Percentiles rank a stretch among this genome's conserved stretches.
These are phyloP conservation scores for Agaricus subrufescens DNA, from an alignment of 768 basidiomycete genomes.

Conservation along the genomic window DNA sequence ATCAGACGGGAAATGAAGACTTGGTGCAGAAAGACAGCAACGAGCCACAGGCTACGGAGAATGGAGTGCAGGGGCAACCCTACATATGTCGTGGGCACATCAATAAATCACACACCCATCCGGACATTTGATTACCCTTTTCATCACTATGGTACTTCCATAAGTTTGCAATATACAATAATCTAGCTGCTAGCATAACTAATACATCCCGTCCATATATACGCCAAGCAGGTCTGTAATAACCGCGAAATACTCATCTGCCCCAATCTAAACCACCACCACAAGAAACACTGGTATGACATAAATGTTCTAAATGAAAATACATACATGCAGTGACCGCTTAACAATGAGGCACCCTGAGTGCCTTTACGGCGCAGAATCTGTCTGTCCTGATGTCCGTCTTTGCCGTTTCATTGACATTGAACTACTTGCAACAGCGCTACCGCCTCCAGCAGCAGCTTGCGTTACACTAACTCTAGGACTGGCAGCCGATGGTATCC, in stretches of 20 bases:
- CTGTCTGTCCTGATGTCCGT: slow-evolving; percentile 60
- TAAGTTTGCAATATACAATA: neutral
- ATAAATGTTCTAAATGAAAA: slow-evolving; percentile 10
- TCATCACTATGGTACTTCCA: neutral
- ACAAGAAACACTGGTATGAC: slow-evolving; percentile 16
- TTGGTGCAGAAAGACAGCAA: neutral
- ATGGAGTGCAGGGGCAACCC: neutral
- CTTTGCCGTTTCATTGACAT: slow-evolving; percentile 74
- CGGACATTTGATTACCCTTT: no score
- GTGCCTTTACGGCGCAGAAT: slow-evolving; percentile 15
- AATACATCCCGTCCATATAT: neutral
- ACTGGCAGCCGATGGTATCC: slow-evolving; percentile 30
- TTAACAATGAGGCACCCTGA: slow-evolving; percentile 11
- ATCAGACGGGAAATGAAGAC: neutral
- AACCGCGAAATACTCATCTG: slow-evolving; percentile 10
- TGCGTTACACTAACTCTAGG: slow-evolving; percentile 19
- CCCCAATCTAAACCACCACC: slow-evolving; percentile 31
- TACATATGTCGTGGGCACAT: slow-evolving; percentile 7
- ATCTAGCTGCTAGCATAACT: neutral
- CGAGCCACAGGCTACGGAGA: neutral
- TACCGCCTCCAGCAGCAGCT: slow-evolving; percentile 23
- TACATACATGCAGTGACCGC: slow-evolving; percentile 10
- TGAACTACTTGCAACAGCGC: slow-evolving; percentile 22
- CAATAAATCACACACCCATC: slow-evolving; percentile 2
- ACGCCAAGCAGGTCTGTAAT: neutral